A percentile compares a stretch with the other conserved stretches of the same genome.
Evolutionary conservation across 1,139 yeast species (phyloP).

Genomic region (Pichia sp.): DNA sequence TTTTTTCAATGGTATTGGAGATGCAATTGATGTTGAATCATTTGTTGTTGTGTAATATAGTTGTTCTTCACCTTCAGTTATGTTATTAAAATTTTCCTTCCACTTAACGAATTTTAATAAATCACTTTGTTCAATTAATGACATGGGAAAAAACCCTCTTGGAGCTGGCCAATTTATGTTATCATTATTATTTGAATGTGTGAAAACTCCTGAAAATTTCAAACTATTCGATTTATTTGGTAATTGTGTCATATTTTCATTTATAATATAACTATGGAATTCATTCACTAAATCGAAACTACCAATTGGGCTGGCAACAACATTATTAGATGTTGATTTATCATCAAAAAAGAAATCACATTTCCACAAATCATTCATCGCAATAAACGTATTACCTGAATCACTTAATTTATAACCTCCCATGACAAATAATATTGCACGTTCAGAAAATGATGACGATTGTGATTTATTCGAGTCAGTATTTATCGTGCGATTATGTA

Average conservation of each 20-base stretch:
- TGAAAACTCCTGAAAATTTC: conserved; percentile 22
- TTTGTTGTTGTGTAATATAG: not conserved
- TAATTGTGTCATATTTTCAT: conserved; percentile 11
- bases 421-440: conserved; percentile 33
- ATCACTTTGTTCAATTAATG: conserved; percentile 13
- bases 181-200: conserved; percentile 18
- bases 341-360: conserved; percentile 35
- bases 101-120: conserved; percentile 4
- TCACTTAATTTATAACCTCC: conserved; percentile 35
- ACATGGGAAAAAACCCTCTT: conserved; percentile 25
- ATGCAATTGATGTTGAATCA: not conserved
- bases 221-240: conserved; percentile 4
- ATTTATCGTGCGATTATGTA: too few relatives aligned
- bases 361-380: conserved; percentile 44
- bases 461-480: too few relatives aligned
- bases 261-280: conserved; percentile 16
- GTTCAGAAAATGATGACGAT: conserved; percentile 14
- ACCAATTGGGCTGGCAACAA: conserved; percentile 27
- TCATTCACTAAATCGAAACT: conserved; percentile 20
- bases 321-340: conserved; percentile 24
- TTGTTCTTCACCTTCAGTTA: not conserved
- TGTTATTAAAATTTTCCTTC: not conserved
- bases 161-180: conserved; percentile 28
- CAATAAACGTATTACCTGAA: conserved; percentile 27
- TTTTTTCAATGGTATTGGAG: not conserved